A percentile compares a stretch with the other conserved stretches of the same genome.
phyloP scores from a whole-genome alignment of 768 basidiomycete genomes.

The Epithele typhae region DNA sequence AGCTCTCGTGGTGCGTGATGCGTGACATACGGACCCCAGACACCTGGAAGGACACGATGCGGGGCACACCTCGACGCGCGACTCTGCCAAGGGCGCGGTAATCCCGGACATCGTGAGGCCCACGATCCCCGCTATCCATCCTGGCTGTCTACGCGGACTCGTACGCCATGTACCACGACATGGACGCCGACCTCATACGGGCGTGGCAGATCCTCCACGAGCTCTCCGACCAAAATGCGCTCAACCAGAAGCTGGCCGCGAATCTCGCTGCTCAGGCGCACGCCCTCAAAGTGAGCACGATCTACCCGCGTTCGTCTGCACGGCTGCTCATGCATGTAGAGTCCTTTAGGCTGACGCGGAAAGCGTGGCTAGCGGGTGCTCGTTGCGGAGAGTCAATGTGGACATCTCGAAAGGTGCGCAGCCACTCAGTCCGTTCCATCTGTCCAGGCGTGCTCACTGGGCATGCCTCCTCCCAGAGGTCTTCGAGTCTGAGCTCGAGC shows the following conservation, averaged over 20 bases:
- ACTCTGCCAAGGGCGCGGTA: too few relatives aligned
- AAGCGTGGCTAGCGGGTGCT: conserved; percentile 68
- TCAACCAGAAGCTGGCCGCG: conserved; percentile 72
- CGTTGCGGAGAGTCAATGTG: conserved; percentile 78
- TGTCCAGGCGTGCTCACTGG: too few relatives aligned
- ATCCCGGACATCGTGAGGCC: too few relatives aligned
- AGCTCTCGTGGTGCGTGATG: too few relatives aligned
- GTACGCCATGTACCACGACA: conserved; percentile 33
- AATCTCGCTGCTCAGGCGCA: conserved; percentile 66
- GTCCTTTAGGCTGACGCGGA: conserved; percentile 64
- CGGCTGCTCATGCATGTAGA: conserved; percentile 10
- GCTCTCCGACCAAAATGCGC: conserved; percentile 75
- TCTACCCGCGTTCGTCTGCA: conserved; percentile 5
- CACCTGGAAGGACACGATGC: too few relatives aligned
- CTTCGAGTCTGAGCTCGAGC: conserved; percentile 91
- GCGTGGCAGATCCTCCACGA: conserved; percentile 80
- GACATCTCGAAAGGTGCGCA: conserved; percentile 78
- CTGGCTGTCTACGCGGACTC: too few relatives aligned
- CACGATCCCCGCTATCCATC: too few relatives aligned
- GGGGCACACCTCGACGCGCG: too few relatives aligned
- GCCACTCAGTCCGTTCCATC: too few relatives aligned
- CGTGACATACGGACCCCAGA: too few relatives aligned
- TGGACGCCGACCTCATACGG: conserved; percentile 69
- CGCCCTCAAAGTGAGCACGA: conserved; percentile 62
- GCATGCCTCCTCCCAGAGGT: conserved; percentile 60